phyloP scores from a whole-genome alignment of 2,329 filamentous ascomycete genomes.

The Neofusicoccum ribis region DNA sequence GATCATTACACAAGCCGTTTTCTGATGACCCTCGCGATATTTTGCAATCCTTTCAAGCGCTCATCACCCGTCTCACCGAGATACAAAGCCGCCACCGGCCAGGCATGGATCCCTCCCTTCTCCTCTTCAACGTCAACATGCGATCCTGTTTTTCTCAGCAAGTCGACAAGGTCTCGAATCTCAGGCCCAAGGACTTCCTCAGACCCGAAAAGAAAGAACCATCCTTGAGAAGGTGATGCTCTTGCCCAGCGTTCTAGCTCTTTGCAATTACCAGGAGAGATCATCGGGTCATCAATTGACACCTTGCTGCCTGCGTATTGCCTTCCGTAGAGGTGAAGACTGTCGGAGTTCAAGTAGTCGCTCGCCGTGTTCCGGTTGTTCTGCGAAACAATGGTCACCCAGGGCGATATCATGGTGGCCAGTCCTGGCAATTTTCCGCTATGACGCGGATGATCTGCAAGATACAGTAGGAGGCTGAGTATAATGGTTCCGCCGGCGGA shows the following conservation, averaged over 20 bases:
- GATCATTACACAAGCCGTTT: background rate
- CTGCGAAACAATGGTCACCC: conserved; percentile 70
- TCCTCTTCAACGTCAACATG: conserved; percentile 62
- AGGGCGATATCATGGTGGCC: conserved; percentile 76
- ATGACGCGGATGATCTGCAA: conserved; percentile 53
- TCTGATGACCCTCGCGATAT: conserved; percentile 30
- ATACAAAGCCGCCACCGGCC: conserved; percentile 71
- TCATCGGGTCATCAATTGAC: conserved; percentile 54
- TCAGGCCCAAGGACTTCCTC: conserved; percentile 78
- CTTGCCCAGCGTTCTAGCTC: conserved; percentile 66
- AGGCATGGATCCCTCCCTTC: conserved; percentile 72
- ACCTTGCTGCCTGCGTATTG: conserved; percentile 63
- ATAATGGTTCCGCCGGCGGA: conserved; percentile 76
- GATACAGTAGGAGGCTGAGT: conserved; percentile 69
- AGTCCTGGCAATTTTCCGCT: conserved; percentile 56
- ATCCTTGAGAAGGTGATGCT: conserved; percentile 66
- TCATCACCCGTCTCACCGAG: conserved; percentile 50
- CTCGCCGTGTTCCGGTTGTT: conserved; percentile 68
- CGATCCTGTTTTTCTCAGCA: conserved; percentile 56
- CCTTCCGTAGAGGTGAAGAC: conserved; percentile 67
- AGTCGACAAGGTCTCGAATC: conserved; percentile 60
- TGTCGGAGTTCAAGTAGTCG: conserved; percentile 71
- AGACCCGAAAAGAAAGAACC: conserved; percentile 69
- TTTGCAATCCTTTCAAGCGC: conserved; percentile 48
- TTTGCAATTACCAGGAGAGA: conserved; percentile 71